These are phyloP conservation scores for Besnoitia besnoiti DNA, from an alignment of 169 alveolate genomes.

Conservation along the genomic window DNA sequence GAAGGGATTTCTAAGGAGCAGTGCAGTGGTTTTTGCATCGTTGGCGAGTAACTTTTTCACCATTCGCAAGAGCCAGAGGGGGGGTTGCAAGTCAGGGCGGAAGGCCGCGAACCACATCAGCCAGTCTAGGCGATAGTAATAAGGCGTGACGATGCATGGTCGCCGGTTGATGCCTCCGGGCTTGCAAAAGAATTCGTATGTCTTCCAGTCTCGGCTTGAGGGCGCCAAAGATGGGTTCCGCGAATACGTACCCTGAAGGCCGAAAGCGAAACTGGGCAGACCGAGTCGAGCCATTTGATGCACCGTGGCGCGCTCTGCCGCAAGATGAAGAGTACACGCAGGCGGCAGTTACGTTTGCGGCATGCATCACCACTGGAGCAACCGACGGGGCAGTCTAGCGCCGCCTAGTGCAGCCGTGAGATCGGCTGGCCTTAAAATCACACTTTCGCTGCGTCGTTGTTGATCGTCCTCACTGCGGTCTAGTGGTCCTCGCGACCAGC, in stretches of 20 bases:
- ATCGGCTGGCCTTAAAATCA: no score
- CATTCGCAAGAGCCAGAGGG: neutral
- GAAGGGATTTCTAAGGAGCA: neutral
- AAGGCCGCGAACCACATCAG: conserved; percentile 30
- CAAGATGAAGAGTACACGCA: no score
- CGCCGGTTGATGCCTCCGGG: conserved; percentile 49
- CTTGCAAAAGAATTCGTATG: conserved; percentile 58
- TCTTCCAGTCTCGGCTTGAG: conserved; percentile 15
- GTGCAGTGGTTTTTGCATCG: neutral
- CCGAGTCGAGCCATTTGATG: neutral
- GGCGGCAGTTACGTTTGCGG: no score
- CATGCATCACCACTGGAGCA: no score
- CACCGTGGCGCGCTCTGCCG: neutral
- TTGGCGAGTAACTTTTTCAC: neutral
- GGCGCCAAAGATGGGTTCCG: neutral
- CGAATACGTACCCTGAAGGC: neutral
- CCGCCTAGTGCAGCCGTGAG: no score
- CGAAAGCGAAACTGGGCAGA: neutral
- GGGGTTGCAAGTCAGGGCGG: neutral
- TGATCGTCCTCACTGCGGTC: no score
- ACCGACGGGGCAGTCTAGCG: no score
- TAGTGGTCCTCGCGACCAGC: no score
- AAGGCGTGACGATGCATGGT: conserved; percentile 59
- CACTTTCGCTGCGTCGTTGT: no score
- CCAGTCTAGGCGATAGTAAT: conserved; percentile 69